Base-by-base conservation (phyloP, 2,329 filamentous ascomycete species). In the Verticillium isaacii region DNA sequence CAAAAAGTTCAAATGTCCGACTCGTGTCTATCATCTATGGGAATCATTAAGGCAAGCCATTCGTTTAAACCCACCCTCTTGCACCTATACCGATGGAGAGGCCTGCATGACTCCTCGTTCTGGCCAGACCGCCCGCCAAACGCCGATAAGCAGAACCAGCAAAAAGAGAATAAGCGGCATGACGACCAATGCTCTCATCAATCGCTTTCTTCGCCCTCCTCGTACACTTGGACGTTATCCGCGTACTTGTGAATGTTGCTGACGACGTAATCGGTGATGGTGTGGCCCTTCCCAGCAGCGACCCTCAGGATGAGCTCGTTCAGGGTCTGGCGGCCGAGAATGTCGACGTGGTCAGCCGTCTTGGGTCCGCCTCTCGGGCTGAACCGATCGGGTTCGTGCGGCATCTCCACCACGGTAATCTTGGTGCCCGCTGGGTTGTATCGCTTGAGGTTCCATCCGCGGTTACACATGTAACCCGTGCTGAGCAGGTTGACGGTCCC, bases 381-480 rank as follows among this genome's bases (percentile, higher is more conserved):
- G 74, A 97, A 99, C 19, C 92, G 80, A 68, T 97, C 94, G 1
- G 95, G 95, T 71, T 98, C 93, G 72, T 99, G 95, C 1, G 89
- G 91, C 95, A 99, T 99, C 78, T 99, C 95, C 64, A 90, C 93
- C 0, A 93, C 91, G 50, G 88, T 96, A 65, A 99, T 80, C 69
- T 92, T 87, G 36, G 89, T 84, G 2, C 89, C 88, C 0, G 92
- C 90, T 0, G 95, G 95, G 70, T 99, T 99, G 74, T 96, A 99
- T 39, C 95, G 85, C 75, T 92, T 93, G 75, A 97, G 90, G 62
- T 89, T 88, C 95, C 95, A 99, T 3, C 95, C 95, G 69, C 89
- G 92, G 68, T 92, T 90, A 74, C 95, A 99, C 95, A 99, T 98
- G 74, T 98, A 99, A 2, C 94, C 95, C 1, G 88, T 87, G 68